Evolutionary conservation across 2,329 filamentous ascomycete genomes (phyloP).

Genomic region (Cercospora sp.): DNA sequence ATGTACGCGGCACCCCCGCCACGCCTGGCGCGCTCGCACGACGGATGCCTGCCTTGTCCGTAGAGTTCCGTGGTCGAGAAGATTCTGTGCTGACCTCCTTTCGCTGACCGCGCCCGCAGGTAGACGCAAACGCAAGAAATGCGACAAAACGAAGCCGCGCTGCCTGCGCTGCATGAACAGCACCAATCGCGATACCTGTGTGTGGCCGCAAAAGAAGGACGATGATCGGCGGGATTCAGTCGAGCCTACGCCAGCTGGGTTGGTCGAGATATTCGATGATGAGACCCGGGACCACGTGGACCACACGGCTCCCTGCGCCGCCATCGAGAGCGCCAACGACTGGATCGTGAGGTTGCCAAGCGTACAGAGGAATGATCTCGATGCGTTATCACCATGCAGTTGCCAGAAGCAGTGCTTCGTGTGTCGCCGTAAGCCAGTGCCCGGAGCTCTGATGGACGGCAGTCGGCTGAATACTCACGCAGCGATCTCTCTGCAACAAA

Average conservation of each 20-base stretch:
- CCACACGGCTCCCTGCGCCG: neutral
- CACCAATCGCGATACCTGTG: conserved; percentile 20
- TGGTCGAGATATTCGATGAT: neutral
- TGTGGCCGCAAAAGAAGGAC: conserved; percentile 15
- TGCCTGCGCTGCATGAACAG: conserved; percentile 28
- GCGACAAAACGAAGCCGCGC: conserved; percentile 22
- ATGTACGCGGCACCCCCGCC: conserved; percentile 12
- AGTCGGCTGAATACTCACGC: neutral
- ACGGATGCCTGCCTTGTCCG: conserved; percentile 28
- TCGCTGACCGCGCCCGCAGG: conserved; percentile 17
- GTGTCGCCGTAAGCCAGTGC: conserved; percentile 18
- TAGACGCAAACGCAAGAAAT: conserved; percentile 30
- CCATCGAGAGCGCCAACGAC: neutral
- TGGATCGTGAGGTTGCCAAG: neutral
- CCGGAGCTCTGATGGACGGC: neutral
- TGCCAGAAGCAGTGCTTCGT: conserved; percentile 7
- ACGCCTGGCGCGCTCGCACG: conserved; percentile 6
- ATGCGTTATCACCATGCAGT: conserved; percentile 8
- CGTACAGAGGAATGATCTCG: conserved; percentile 1
- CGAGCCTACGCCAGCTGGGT: neutral
- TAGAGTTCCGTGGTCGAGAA: neutral
- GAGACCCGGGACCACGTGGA: neutral
- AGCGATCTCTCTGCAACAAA: conserved; percentile 18
- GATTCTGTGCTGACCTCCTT: neutral
- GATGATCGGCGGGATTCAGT: neutral